Evolutionary conservation across 2,329 filamentous ascomycete species (phyloP), one percentile per base, ranked within the genome.

Genomic region (Alternaria metachromatica): DNA sequence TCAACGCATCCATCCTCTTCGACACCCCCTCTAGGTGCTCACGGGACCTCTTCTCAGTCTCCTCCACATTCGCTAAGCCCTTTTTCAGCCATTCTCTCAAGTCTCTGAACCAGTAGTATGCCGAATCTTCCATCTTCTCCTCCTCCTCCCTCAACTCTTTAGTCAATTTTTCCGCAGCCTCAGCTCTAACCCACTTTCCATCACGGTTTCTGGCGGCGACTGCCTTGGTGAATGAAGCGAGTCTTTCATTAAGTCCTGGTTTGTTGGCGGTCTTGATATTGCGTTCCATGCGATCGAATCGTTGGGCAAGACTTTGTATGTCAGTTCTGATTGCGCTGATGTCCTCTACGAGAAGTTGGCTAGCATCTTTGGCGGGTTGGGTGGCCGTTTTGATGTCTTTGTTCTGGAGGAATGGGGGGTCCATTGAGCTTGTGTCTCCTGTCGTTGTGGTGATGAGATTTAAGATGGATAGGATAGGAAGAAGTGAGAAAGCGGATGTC

Each of bases 371-470:
- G 37, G 9, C n/a, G 37, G 37, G 9, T 41, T 41, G 37, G 9
- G 37, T 6, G 9, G n/a, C 37, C 9, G 37, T 2, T 41, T 18
- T 18, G 15, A 41, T 11, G 3, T 41, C n/a, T 10, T 41, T 41
- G 5, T 11, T 41, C 5, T 41, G 37, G 0, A 1, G 37, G 37
- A 1, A 0, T 41, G 37, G 0, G 9, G 0, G 37, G 37, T 41
- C 37, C 37, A 41, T 41, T 41, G 37, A 18, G 37, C n/a, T 3
- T 41, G 37, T 41, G 9, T 11, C 0, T 41, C 5, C 5, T 18
- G 37, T 11, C 37, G 37, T 18, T 18, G 37, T 18, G 37, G 3
- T 2, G 37, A 41, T 2, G 37, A 41, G 37, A 18, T 3, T 41
- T 5, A 18, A 41, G 37, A 41, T 41, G 37, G 18, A 41, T n/a